phyloP scores from a whole-genome alignment of 2,329 filamentous ascomycete species.

The Verticillium zaregamsianum region DNA sequence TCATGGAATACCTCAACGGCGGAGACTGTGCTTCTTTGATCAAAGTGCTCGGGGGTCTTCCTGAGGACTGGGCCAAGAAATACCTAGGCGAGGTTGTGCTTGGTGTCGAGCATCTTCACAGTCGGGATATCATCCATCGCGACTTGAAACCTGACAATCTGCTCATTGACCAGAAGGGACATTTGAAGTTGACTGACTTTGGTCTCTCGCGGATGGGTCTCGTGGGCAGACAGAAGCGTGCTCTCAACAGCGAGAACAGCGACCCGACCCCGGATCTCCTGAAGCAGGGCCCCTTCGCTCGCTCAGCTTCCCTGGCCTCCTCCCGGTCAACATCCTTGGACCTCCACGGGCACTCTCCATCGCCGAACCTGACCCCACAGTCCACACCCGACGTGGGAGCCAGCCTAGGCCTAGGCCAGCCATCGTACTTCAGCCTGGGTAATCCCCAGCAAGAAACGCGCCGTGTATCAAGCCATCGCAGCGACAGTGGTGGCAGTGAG shows the following conservation, averaged over 20 bases:
- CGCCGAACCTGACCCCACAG: slow-evolving; percentile 78
- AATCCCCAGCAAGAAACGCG: slow-evolving; percentile 54
- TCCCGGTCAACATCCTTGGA: slow-evolving; percentile 94
- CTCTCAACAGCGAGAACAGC: slow-evolving; percentile 68
- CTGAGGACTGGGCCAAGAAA: slow-evolving; percentile 97
- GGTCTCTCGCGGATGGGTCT: slow-evolving; percentile 95
- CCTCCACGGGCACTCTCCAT: slow-evolving; percentile 66
- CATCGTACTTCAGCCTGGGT: slow-evolving; percentile 86
- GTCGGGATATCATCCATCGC: slow-evolving; percentile 90
- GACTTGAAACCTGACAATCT: slow-evolving; percentile 97
- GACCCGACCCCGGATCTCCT: slow-evolving; percentile 90
- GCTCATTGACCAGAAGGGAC: slow-evolving; percentile 92
- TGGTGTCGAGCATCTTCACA: slow-evolving; percentile 95
- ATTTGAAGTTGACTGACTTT: slow-evolving; percentile 96
- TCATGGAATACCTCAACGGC: slow-evolving; percentile 98
- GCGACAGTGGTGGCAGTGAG: slow-evolving; percentile 90
- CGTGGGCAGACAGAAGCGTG: slow-evolving; percentile 92
- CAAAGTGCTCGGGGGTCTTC: slow-evolving; percentile 85
- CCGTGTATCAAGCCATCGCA: slow-evolving; percentile 70
- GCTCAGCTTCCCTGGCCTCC: slow-evolving; percentile 79
- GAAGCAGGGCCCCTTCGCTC: slow-evolving; percentile 86
- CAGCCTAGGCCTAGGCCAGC: slow-evolving; percentile 67
- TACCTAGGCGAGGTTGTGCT: slow-evolving; percentile 94
- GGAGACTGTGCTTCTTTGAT: slow-evolving; percentile 96
- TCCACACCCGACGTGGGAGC: slow-evolving; percentile 69